A percentile compares a stretch with the other conserved stretches of the same genome.
Conservation (phyloP, 306 rosid species). For the Lathyrus sativus region DNA sequence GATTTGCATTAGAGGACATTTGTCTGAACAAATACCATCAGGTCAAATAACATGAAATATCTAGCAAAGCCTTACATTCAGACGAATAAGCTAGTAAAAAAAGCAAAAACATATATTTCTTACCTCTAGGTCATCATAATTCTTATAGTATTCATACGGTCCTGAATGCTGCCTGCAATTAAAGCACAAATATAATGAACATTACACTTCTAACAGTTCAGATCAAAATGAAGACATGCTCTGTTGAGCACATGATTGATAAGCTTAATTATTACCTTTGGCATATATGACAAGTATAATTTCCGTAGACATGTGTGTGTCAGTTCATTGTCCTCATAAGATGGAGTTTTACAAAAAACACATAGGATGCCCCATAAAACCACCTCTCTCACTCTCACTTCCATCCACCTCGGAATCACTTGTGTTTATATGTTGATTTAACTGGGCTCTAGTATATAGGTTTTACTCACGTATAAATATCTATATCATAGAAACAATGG, state of each 20-base stretch:
- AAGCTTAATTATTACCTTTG: no score
- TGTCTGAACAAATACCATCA: no score
- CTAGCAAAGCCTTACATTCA: no score
- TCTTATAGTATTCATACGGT: constrained; percentile 79
- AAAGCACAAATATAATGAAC: no score
- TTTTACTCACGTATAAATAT: constrained; percentile 94
- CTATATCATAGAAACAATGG: constrained; percentile 45
- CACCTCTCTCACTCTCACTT: constrained; percentile 97
- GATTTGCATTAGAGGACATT: no score
- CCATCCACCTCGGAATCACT: constrained; percentile 97
- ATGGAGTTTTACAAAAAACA: constrained; percentile 88
- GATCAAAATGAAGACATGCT: no score
- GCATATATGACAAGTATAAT: constrained; percentile 95
- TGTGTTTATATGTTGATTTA: constrained; percentile 74
- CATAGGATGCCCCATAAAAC: constrained; percentile 92
- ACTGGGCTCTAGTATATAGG: constrained; percentile 72
- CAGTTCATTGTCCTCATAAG: constrained; percentile 87
- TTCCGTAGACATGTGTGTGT: constrained; percentile 93
- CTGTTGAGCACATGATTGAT: no score
- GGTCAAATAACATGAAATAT: no score
- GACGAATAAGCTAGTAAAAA: no score
- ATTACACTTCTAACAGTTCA: no score
- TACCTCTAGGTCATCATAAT: constrained; percentile 96
- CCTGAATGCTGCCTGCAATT: constrained; percentile 83
- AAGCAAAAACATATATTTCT: no score